These are phyloP conservation scores for Cymodocea nodosa DNA, from an alignment of 116 monocot genomes.

Conservation along the genomic window DNA sequence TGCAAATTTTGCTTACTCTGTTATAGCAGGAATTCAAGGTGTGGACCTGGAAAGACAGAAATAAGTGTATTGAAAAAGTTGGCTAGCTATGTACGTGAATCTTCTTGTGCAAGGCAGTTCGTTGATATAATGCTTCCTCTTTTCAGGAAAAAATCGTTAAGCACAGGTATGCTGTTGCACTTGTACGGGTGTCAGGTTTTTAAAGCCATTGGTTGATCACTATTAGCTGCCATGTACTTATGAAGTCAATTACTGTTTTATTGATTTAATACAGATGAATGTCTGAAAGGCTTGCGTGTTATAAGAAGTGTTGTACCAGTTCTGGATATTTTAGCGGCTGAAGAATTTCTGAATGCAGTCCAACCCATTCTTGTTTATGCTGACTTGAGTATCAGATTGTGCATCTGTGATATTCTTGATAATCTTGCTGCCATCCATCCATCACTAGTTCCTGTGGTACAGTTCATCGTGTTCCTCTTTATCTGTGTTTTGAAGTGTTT, in stretches of 20 bases:
- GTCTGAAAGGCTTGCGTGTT: constrained; percentile 57
- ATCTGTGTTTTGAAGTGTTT: constrained; percentile 1
- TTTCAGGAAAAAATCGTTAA: constrained; percentile 49
- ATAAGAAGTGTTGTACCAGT: constrained; percentile 48
- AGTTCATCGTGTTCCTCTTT: neutral
- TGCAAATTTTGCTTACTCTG: neutral
- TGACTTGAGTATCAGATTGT: constrained; percentile 28
- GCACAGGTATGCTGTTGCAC: constrained; percentile 27
- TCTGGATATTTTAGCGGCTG: constrained; percentile 17
- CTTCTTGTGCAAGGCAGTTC: constrained; percentile 36
- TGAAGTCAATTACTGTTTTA: constrained; percentile 1
- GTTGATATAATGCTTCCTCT: constrained; percentile 55
- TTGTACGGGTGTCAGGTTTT: too few relatives aligned
- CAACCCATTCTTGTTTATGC: constrained; percentile 48
- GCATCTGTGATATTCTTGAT: constrained; percentile 61
- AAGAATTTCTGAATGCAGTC: constrained; percentile 42
- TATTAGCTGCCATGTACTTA: too few relatives aligned
- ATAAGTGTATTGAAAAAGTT: constrained; percentile 63
- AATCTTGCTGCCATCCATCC: constrained; percentile 40
- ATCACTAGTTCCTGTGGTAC: constrained; percentile 55
- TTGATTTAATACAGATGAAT: constrained; percentile 49
- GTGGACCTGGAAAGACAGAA: constrained; percentile 32
- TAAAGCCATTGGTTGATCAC: too few relatives aligned
- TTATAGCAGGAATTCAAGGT: constrained; percentile 7
- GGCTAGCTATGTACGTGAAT: constrained; percentile 45